A percentile compares a stretch with the other conserved stretches of the same genome.
phyloP scores from a whole-genome alignment of 2,329 filamentous ascomycete species.

The Aureobasidium uvarum region DNA sequence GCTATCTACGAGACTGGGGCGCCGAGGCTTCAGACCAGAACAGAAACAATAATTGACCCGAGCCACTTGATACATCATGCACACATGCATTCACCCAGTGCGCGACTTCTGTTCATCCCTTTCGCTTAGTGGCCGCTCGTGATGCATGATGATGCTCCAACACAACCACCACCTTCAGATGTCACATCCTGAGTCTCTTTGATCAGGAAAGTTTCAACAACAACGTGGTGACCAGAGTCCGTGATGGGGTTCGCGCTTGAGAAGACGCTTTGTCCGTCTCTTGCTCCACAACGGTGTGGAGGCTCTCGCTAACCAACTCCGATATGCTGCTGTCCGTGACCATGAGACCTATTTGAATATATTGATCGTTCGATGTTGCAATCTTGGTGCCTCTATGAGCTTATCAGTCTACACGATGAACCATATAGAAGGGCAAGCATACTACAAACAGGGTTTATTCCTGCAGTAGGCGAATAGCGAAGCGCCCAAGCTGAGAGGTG shows the following conservation, averaged over 20 bases:
- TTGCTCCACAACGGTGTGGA: constrained; percentile 19
- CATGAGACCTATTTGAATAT: constrained; percentile 5
- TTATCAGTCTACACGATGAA: not conserved
- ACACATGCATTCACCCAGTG: constrained; percentile 18
- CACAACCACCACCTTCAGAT: not conserved
- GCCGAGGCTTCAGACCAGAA: constrained; percentile 20
- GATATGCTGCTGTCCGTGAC: constrained; percentile 8
- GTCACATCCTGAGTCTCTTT: not conserved
- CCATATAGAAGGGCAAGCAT: not conserved
- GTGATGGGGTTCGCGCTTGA: not conserved
- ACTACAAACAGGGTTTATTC: not conserved
- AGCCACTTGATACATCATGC: constrained; percentile 22
- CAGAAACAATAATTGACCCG: constrained; percentile 20
- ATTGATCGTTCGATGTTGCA: constrained; percentile 4
- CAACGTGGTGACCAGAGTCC: not conserved
- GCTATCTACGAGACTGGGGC: not conserved
- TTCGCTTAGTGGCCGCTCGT: not conserved
- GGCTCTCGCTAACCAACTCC: constrained; percentile 19
- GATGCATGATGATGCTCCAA: constrained; percentile 23
- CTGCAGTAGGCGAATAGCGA: not conserved
- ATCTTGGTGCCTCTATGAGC: not conserved
- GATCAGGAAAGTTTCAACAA: not conserved
- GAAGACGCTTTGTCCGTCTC: constrained; percentile 13
- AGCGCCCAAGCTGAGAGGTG: not conserved
- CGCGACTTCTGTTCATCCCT: constrained; percentile 8